phyloP scores from a whole-genome alignment of 75 land plant species.

The Cryptomeria japonica region DNA sequence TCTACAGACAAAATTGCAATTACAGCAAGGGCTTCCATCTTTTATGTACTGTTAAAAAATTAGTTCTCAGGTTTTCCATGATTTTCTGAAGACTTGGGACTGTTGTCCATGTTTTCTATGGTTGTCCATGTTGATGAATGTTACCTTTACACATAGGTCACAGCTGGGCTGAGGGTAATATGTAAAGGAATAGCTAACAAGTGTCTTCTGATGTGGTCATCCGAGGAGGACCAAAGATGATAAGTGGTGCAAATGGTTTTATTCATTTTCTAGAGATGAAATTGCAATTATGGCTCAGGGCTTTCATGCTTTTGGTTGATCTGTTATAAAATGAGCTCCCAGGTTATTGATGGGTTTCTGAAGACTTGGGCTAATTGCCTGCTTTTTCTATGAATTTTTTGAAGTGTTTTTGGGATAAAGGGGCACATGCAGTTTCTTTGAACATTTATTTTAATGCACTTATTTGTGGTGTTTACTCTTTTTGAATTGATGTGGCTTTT shows the following conservation, averaged over 20 bases:
- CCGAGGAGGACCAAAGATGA: not conserved
- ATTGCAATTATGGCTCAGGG: not conserved
- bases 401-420: not conserved
- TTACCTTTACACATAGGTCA: not conserved
- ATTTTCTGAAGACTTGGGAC: not conserved
- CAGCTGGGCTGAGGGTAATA: not conserved
- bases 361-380: not conserved
- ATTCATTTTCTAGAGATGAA: not conserved
- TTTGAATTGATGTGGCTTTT: not conserved
- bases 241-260: not conserved
- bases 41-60: not conserved
- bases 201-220: not conserved
- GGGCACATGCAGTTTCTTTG: not conserved
- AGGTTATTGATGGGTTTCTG: not conserved
- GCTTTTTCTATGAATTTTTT: not conserved
- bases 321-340: not conserved
- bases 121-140: not conserved
- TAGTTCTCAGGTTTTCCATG: not conserved
- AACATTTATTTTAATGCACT: not conserved
- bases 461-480: not conserved
- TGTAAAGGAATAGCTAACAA: not conserved
- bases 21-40: not conserved
- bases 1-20: not conserved
- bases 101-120: not conserved
- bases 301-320: not conserved